Base-by-base conservation (phyloP, 768 basidiomycete species). In the Lentinula raphanica region DNA sequence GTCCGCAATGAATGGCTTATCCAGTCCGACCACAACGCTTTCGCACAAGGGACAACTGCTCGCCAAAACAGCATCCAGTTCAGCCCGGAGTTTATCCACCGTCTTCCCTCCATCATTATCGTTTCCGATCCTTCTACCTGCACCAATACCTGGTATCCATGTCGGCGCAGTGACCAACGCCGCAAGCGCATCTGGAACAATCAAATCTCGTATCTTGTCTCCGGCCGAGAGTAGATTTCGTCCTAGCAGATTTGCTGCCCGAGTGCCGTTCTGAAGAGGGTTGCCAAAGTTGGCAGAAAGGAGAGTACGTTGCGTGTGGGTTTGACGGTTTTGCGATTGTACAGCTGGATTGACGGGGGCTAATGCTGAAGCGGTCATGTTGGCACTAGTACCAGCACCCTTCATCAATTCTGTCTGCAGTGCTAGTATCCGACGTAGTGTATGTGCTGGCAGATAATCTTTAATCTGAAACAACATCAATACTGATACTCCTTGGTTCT, bases 11-110 rank as follows among this genome's bases (percentile, higher is more conserved):
- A 98, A 98, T 12, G 92, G 86, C 69, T 85, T 88, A 69, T 98
- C 95, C 64, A 98, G 71, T 5, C 89, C 88, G 4, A 79, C 85
- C 45, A 97, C 81, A 17, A 94, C 89, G 61, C 87, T 87, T 68
- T 98, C 97, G 70, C 97, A 99, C 58, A 98, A 72, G 29, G 95
- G 94, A 74, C 97, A 98, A 59, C 80, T 91, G 63, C 88, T 87
- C 17, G 94, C 88, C 39, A 99, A 75, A 60, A 98, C 69, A 54
- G 92, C 90, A 64, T 99, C 97, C 67, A 99, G 69, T 74, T 98
- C 94, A 40, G 79, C 79, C 63, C 90, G 78, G 69, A 97, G 65
- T 69, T 81, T 86, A 71, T 92, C 91, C 48, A 77, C 73, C 69
- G 84, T 86, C 67, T 80, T 84, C 59, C 79, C 81, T 36, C 75